Evolutionary conservation across 176 grass and related monocot species (phyloP).

Genomic region (Secale cereale): DNA sequence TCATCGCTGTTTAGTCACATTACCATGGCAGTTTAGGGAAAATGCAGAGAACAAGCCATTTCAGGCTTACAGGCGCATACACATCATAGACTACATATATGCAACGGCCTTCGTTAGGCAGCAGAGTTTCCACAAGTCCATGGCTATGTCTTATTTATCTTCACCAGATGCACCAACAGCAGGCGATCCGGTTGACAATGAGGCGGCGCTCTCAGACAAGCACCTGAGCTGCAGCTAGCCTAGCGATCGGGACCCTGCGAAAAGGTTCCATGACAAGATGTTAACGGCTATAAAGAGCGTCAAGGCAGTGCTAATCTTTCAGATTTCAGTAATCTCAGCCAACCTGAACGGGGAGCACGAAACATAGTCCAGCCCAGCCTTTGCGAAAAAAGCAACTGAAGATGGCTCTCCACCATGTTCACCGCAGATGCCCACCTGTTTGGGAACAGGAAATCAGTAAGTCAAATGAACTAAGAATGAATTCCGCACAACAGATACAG

Average conservation of each 20-base stretch:
- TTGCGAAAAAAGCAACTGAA: slow-evolving; percentile 94
- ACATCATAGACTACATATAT: slow-evolving; percentile 2
- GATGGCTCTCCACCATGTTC: slow-evolving; percentile 98
- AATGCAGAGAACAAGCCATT: slow-evolving; percentile 13
- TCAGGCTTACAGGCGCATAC: slow-evolving; percentile 24
- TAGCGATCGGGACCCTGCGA: slow-evolving; percentile 78
- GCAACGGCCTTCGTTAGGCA: slow-evolving; percentile 16
- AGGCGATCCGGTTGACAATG: slow-evolving; percentile 9
- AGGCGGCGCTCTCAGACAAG: slow-evolving; percentile 25
- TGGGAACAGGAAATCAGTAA: neutral
- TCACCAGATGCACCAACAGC: slow-evolving; percentile 43
- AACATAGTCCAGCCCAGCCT: slow-evolving; percentile 87
- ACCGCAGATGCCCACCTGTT: slow-evolving; percentile 93
- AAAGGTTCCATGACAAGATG: neutral
- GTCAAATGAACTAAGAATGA: neutral
- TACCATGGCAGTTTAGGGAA: slow-evolving; percentile 32
- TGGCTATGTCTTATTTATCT: slow-evolving; percentile 29
- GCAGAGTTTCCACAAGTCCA: slow-evolving; percentile 31
- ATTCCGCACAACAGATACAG: neutral
- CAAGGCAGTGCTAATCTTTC: neutral
- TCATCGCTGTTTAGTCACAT: slow-evolving; percentile 34
- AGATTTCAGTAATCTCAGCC: neutral
- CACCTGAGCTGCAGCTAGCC: slow-evolving; percentile 82
- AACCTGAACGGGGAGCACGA: slow-evolving; percentile 99
- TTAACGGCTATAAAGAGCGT: neutral